phyloP scores from a whole-genome alignment of 2,329 filamentous ascomycete species.

The Pseudogymnoascus verrucosus region DNA sequence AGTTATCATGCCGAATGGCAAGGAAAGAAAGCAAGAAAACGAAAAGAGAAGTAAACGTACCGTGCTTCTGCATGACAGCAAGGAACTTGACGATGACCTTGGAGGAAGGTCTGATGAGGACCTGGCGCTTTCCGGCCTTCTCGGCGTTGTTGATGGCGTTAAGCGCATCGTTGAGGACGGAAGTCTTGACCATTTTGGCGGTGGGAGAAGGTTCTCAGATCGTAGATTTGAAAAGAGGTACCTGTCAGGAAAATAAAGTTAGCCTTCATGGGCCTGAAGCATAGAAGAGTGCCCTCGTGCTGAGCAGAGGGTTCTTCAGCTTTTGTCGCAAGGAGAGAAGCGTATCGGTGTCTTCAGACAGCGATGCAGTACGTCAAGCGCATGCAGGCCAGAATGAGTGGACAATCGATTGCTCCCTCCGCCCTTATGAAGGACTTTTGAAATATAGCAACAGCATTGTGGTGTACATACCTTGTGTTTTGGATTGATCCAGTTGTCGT shows the following conservation, averaged over 20 bases:
- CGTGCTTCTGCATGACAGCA: conserved; percentile 98
- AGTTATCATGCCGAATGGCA: conserved; percentile 97
- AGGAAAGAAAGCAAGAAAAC: conserved; percentile 11
- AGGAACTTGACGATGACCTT: conserved; percentile 99
- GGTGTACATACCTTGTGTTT: conserved; percentile 1
- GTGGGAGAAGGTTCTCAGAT: conserved; percentile 70
- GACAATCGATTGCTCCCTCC: conserved; percentile 47
- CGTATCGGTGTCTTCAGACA: conserved; percentile 44
- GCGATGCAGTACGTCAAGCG: conserved; percentile 4
- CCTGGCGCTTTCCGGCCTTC: conserved; percentile 99
- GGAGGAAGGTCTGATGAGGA: conserved; percentile 93
- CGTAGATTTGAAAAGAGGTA: conserved; percentile 56
- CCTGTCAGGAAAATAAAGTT: conserved; percentile 47
- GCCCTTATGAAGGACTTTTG: conserved; percentile 29
- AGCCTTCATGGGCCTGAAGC: conserved; percentile 56
- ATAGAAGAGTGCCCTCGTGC: conserved; percentile 36
- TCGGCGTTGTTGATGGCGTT: conserved; percentile 99
- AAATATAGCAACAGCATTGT: conserved; percentile 8
- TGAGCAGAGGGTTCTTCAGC: conserved; percentile 58
- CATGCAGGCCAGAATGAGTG: conserved; percentile 21
- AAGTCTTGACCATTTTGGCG: conserved; percentile 97
- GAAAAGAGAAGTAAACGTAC: conserved; percentile 51
- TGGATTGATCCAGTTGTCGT: conserved; percentile 8
- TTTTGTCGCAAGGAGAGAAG: conserved; percentile 54
- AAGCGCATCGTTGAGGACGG: conserved; percentile 98